These are phyloP conservation scores for Xenoacremonium recifei DNA, from an alignment of 2,329 filamentous ascomycete species.

Conservation along the genomic window DNA sequence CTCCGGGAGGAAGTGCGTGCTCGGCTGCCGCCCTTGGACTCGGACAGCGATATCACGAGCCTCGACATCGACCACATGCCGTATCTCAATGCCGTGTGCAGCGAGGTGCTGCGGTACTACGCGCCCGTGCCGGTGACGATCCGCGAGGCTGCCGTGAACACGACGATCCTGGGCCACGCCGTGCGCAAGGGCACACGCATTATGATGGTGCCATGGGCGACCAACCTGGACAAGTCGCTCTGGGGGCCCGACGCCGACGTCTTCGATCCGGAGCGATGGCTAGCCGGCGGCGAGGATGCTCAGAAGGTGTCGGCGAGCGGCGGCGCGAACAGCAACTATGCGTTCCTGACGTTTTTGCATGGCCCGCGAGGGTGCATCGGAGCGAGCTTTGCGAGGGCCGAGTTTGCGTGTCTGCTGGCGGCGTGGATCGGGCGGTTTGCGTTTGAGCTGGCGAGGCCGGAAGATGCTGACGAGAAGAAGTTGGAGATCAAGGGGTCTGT, in stretches of 20 bases:
- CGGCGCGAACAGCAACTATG: conserved; percentile 73
- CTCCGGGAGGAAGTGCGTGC: conserved; percentile 68
- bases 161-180: conserved; percentile 60
- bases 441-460: conserved; percentile 54
- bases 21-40: conserved; percentile 51
- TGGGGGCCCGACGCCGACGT: conserved; percentile 75
- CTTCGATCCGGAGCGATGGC: conserved; percentile 81
- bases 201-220: conserved; percentile 62
- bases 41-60: conserved; percentile 34
- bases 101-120: conserved; percentile 72
- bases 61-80: conserved; percentile 68
- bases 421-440: conserved; percentile 74
- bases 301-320: conserved; percentile 53
- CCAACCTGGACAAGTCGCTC: conserved; percentile 65
- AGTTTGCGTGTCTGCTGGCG: conserved; percentile 82
- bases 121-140: conserved; percentile 70
- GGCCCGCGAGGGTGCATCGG: conserved; percentile 87
- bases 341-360: conserved; percentile 79
- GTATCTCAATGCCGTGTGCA: conserved; percentile 77
- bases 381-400: conserved; percentile 73
- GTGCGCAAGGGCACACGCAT: conserved; percentile 72
- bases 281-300: conserved; percentile 38
- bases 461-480: conserved; percentile 64
- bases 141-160: conserved; percentile 63
- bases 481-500: conserved; percentile 67